A percentile compares a stretch with the other conserved stretches of the same genome.
Evolutionary conservation across 2,329 filamentous ascomycete species (phyloP).

Genomic region (Stachybotrys echinatus): DNA sequence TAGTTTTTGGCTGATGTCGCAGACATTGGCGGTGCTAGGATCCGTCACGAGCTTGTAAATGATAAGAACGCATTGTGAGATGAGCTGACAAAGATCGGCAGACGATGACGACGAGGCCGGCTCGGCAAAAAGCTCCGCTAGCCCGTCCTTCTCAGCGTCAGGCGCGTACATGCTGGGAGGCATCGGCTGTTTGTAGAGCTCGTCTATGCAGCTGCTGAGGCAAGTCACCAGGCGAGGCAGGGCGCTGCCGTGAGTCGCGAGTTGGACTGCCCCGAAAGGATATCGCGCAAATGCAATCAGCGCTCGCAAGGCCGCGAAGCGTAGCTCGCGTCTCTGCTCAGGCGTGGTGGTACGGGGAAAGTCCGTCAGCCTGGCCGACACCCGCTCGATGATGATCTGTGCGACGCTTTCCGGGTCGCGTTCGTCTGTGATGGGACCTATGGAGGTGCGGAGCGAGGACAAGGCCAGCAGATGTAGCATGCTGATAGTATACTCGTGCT

Average conservation of each 20-base stretch:
- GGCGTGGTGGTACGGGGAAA: conserved; percentile 34
- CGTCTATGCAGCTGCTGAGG: conserved; percentile 60
- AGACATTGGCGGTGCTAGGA: conserved; percentile 35
- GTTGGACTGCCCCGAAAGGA: conserved; percentile 56
- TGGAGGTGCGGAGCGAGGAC: conserved; percentile 56
- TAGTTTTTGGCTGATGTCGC: conserved; percentile 67
- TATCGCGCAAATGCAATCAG: conserved; percentile 57
- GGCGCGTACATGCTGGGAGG: conserved; percentile 32
- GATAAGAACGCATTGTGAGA: conserved; percentile 42
- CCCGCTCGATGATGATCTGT: conserved; percentile 50
- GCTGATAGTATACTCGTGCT: conserved; percentile 54
- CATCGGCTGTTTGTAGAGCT: conserved; percentile 58
- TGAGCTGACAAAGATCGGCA: conserved; percentile 35
- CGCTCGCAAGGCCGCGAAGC: conserved; percentile 44
- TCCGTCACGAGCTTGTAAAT: conserved; percentile 49
- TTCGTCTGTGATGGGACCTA: conserved; percentile 57
- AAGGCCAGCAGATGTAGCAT: conserved; percentile 64
- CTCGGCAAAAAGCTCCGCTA: not conserved
- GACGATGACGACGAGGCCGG: conserved; percentile 12
- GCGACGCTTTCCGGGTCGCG: conserved; percentile 38
- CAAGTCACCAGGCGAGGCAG: conserved; percentile 72
- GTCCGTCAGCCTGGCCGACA: conserved; percentile 59
- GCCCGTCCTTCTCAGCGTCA: conserved; percentile 5
- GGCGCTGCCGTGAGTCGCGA: conserved; percentile 63
- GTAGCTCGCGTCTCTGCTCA: conserved; percentile 35